Evolutionary conservation across 2,329 filamentous ascomycete genomes (phyloP).

Genomic region (Clonostachys rhizophaga): DNA sequence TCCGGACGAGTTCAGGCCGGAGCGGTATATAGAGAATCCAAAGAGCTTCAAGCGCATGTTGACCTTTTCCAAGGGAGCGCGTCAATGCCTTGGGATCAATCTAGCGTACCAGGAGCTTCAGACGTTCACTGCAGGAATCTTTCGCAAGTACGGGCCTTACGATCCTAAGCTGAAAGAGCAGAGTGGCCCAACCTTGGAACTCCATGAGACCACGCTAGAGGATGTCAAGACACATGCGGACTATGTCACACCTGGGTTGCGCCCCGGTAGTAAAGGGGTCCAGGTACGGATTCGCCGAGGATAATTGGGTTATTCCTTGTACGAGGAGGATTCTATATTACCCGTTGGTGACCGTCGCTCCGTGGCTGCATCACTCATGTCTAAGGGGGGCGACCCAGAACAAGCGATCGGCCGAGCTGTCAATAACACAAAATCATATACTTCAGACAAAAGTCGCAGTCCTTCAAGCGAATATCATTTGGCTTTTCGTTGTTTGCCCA

Average conservation of each 20-base stretch:
- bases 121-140: slow-evolving; percentile 9
- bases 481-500: too few relatives aligned
- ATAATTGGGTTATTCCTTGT: too few relatives aligned
- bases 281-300: too few relatives aligned
- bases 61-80: slow-evolving; percentile 8
- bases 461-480: too few relatives aligned
- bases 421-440: too few relatives aligned
- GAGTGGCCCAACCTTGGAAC: slow-evolving; percentile 9
- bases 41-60: slow-evolving; percentile 4
- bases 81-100: slow-evolving; percentile 11
- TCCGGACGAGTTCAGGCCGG: slow-evolving; percentile 16
- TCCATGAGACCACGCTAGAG: slow-evolving; percentile 6
- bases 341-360: too few relatives aligned
- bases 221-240: slow-evolving; percentile 8
- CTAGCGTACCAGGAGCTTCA: slow-evolving; percentile 12
- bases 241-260: slow-evolving; percentile 5
- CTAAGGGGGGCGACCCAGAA: too few relatives aligned
- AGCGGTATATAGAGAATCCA: slow-evolving; percentile 9
- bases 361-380: too few relatives aligned
- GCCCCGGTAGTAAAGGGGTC: too few relatives aligned
- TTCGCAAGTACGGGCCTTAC: slow-evolving; percentile 9
- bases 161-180: slow-evolving; percentile 2
- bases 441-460: too few relatives aligned
- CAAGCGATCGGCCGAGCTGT: too few relatives aligned
- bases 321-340: too few relatives aligned